These are phyloP conservation scores for Gossypium aridum DNA, from an alignment of 441 rosid species.

Conservation along the genomic window DNA sequence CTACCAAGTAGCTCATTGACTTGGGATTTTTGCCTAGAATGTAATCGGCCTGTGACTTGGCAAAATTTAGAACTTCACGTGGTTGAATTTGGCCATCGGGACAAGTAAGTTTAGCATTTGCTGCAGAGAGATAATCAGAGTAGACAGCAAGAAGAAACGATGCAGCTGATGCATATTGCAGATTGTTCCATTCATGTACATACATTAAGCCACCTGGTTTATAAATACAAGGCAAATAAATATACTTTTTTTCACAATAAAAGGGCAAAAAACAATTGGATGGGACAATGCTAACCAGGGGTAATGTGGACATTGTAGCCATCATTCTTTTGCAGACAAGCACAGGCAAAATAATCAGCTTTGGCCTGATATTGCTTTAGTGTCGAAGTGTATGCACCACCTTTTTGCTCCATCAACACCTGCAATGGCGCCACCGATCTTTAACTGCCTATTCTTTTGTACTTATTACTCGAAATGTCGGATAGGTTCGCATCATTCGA, in stretches of 20 bases:
- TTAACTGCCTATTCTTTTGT: not conserved
- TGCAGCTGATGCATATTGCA: constrained; percentile 56
- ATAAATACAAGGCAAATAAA: not conserved
- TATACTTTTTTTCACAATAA: not conserved
- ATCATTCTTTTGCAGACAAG: constrained; percentile 56
- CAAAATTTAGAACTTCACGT: constrained; percentile 38
- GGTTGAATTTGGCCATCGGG: constrained; percentile 43
- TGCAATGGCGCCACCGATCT: constrained; percentile 14
- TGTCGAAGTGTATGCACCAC: constrained; percentile 38
- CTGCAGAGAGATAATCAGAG: constrained; percentile 40
- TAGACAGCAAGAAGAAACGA: constrained; percentile 49
- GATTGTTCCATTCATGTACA: constrained; percentile 56
- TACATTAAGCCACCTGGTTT: constrained; percentile 49
- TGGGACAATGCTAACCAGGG: constrained; percentile 32
- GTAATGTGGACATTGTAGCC: constrained; percentile 27
- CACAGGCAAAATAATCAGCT: constrained; percentile 59
- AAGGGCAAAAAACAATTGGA: not conserved
- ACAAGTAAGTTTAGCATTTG: constrained; percentile 41
- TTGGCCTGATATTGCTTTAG: constrained; percentile 50
- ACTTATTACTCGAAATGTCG: not conserved
- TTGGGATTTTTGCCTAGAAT: constrained; percentile 74
- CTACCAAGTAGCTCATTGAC: constrained; percentile 72
- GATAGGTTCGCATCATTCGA: not conserved
- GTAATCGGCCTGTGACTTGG: constrained; percentile 76
- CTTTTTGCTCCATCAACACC: constrained; percentile 59